Evolutionary conservation across 208 protist genomes (phyloP), one percentile per base, ranked within the genome.

Genomic region (Crithidia bombi): DNA sequence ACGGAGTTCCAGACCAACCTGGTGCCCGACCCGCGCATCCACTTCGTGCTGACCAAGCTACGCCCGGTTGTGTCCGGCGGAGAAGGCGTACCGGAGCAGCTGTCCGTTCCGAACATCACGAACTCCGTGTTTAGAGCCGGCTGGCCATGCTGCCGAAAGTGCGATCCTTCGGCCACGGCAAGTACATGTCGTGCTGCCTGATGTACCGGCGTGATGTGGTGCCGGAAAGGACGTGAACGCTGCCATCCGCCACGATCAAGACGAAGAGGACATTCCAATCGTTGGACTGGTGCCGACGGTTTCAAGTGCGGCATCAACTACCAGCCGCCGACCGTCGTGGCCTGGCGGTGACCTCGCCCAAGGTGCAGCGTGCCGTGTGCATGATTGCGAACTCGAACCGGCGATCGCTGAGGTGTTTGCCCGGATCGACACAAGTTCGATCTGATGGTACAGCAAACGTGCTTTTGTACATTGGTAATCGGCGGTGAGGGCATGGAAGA

Each of bases 231-330:
- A 99, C 70, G 98, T 98, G 36, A 95, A 96, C 72, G 91, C 92
- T 57, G 86, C 96, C 36, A 90, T 99, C n/a, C 36, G 79, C 85
- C 59, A 87, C 80, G 67, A 97, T 99, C 88, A 98, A 98, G 87
- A 98, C 90, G 68, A 98, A 98, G 78, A 76, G 90, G 50, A 96
- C 83, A 67, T 96, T 98, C 69, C 89, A 98, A 71, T 98, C 98
- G 75, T 97, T 99, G 41, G 97, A 99, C 70, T 99, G 97, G 97
- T 98, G 84, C 59, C 97, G 97, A 94, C 64, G 97, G 97, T 66
- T 99, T 99, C 96, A 99, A 99, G 91, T 97, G 96, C 82, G 98
- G 98, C 79, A 98, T 99, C 89, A 99, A 99, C 95, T 97, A 98
- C 82, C 90, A 98, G 98, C 98, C 67, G 92, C 97, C 98, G 39